phyloP scores from a whole-genome alignment of 345 rosid genomes.

The Eucalyptus pumila region DNA sequence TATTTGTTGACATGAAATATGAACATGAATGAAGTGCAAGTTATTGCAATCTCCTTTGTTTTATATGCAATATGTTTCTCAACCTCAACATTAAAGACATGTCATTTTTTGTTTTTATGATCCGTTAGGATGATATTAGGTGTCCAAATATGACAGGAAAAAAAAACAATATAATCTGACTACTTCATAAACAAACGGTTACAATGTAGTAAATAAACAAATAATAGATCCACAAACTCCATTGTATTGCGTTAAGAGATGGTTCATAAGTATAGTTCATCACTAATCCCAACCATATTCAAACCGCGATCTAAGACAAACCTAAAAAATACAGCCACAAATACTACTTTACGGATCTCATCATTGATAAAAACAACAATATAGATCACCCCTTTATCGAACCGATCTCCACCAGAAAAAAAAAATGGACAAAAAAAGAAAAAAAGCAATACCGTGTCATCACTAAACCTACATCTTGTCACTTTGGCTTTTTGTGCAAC shows the following conservation, averaged over 20 bases:
- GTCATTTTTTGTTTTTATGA: too few species aligned
- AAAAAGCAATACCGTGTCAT: fast-evolving
- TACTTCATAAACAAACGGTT: not conserved
- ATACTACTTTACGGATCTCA: not conserved
- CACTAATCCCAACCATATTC: not conserved
- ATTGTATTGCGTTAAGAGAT: not conserved
- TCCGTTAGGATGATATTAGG: fast-evolving
- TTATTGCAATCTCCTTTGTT: not conserved
- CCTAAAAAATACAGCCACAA: not conserved
- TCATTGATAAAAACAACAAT: not conserved
- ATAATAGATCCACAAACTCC: not conserved
- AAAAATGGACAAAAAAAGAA: too few species aligned
- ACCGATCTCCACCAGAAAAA: fast-evolving
- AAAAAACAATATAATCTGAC: not conserved
- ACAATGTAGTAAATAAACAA: not conserved
- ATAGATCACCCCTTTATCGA: not conserved
- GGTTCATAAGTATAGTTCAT: fast-evolving
- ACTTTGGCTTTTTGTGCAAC: too few species aligned
- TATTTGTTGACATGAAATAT: not conserved
- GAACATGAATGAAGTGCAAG: not conserved
- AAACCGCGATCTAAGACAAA: not conserved
- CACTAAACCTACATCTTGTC: too few species aligned
- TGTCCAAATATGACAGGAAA: not conserved
- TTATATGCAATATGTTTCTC: not conserved
- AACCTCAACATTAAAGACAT: not conserved